phyloP scores from a whole-genome alignment of 768 basidiomycete species.

The Steccherinum ochraceum region DNA sequence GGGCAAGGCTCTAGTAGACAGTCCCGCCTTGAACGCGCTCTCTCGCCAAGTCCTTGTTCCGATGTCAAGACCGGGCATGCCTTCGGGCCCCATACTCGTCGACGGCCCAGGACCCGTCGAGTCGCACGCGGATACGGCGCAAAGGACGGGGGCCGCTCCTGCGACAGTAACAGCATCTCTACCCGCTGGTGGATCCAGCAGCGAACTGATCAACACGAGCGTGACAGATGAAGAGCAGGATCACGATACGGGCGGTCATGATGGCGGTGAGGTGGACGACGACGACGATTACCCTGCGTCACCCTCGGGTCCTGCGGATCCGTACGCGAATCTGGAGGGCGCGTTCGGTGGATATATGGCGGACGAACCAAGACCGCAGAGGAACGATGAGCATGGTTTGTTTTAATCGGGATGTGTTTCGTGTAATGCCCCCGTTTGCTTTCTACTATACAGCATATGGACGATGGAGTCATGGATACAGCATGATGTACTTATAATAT shows the following conservation, averaged over 20 bases:
- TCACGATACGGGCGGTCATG: conserved; percentile 20
- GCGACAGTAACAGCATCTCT: conserved; percentile 6
- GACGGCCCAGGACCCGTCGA: conserved; percentile 61
- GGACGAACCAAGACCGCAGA: conserved; percentile 66
- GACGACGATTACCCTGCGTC: conserved; percentile 32
- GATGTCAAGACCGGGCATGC: conserved; percentile 42
- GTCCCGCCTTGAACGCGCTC: conserved; percentile 80
- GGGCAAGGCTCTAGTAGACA: conserved; percentile 78
- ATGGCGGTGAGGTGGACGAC: conserved; percentile 26
- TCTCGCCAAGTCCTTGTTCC: conserved; percentile 70
- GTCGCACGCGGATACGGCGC: conserved; percentile 23
- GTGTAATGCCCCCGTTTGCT: not conserved
- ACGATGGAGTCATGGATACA: not conserved
- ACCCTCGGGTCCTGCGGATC: conserved; percentile 39
- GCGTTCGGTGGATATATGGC: conserved; percentile 71
- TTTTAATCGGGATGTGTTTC: conserved; percentile 30
- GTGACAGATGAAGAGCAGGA: conserved; percentile 13
- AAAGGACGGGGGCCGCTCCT: conserved; percentile 20
- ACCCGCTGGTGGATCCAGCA: conserved; percentile 11
- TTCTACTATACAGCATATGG: conserved; percentile 1
- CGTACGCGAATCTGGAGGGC: conserved; percentile 76
- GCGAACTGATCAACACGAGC: conserved; percentile 11
- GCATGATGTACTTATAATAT: not conserved
- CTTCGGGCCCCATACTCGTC: conserved; percentile 37
- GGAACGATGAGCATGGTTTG: conserved; percentile 51